Evolutionary conservation across 2,329 filamentous ascomycete species (phyloP), one percentile per base, ranked within the genome.

Genomic region (Reticulascus tulasneorum): DNA sequence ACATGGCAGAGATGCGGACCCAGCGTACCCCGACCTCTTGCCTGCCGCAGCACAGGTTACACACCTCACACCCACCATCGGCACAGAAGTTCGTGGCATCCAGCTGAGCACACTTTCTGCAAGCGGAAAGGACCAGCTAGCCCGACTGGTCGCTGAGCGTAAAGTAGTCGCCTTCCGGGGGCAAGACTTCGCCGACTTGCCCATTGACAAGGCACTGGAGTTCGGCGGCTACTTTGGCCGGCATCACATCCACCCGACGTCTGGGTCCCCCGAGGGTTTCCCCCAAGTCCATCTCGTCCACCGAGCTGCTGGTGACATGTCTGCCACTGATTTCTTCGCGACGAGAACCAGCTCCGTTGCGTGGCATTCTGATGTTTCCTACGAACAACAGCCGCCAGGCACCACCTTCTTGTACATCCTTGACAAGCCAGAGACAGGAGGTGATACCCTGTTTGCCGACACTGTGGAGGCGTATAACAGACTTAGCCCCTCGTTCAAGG

Each of bases 291-390:
- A 86, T 51, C 68, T 86, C 2, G 82, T 86, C 5, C 80, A 85
- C 55, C 72, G 81, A 29, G 79, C 78, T 15, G 82, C 62, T 13
- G 57, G 58, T 18, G 63, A 67, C 44, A 51, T 46, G 19, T 77
- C 31, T 66, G 77, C 40, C 15, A 63, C 74, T 15, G 67, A 75
- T 31, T 85, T 84, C 59, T 81, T 88, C 47, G 50, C 58, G 39
- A 76, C 77, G 29, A 75, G 84, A 16, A 90, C 85, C 4, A 91
- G 82, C 61, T 86, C 82, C 1, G 80, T 94, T 2, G 86, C 86
- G 7, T 95, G 88, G 88, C 89, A 95, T 64, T 86, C 82, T 0
- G 89, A 95, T 48, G 82, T 94, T 2, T 86, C 84, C 1, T 95
- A 94, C 55, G 90, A 95, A 66, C 67, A 77, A 47, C 89, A 96